Evolutionary conservation across 495 filamentous ascomycete genomes (phyloP), one percentile per base, ranked within the genome.

Genomic region (Mycothermus thermophilus): DNA sequence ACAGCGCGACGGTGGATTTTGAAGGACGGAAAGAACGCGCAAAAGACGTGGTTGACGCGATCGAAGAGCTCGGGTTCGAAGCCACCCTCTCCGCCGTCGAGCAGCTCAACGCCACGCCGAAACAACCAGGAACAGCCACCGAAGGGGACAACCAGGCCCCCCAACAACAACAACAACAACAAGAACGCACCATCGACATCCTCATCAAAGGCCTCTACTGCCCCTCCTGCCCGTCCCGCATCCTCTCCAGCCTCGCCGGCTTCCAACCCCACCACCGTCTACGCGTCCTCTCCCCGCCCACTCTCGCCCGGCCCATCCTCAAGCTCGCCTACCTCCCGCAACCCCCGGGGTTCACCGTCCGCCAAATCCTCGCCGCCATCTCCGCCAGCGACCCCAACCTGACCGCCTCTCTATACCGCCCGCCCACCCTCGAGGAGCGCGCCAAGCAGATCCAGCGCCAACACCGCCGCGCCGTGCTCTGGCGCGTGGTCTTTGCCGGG

Each of bases 151-250:
- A 11, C 11, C 6, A 6, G 6, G 6, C 22, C 22, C 22, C 22
- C 11, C n/a, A n/a, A n/a, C n/a, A n/a, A n/a, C n/a, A n/a, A n/a
- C n/a, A n/a, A n/a, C n/a, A n/a, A n/a, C n/a, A 42, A 10, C 50
- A 51, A 11, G 52, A 66, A 15, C 64, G 86, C 37, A 73, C 71
- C 4, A 64, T 87, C 6, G 57, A 64, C 31, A 75, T 93, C 41
- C 63, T 44, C 21, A 67, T 96, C 26, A 71, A 82, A 26, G 88
- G 90, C 26, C 85, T 95, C 71, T 88, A 79, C 57, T 95, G 88
- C 58, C 67, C 74, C 24, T 79, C 87, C 51, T 95, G 90, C 46
- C 79, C 87, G 2, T 55, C 59, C 7, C 69, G 72, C 20, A 64
- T 93, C 11, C 42, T 64, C 1, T 53, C 52, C 37, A 61, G 54